Conservation (phyloP, 2,329 filamentous ascomycete genomes). For the Colletotrichum echinochloae region DNA sequence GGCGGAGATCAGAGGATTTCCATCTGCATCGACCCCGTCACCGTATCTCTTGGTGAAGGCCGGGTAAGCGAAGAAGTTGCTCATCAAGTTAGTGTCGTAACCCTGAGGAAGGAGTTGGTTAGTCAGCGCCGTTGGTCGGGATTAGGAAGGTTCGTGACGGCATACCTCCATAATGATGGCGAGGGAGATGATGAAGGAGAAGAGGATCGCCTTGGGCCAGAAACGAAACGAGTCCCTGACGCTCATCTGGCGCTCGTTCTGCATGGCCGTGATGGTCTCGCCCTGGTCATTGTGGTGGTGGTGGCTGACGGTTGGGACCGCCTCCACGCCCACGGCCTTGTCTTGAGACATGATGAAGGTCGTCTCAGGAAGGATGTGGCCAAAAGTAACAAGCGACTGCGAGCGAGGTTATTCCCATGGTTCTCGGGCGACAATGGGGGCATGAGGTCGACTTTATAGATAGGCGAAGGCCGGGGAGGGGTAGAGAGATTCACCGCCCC, state of each 20-base stretch:
- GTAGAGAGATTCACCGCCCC: slow-evolving; percentile 1
- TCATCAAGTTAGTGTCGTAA: slow-evolving; percentile 52
- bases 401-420: slow-evolving; percentile 34
- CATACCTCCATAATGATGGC: slow-evolving; percentile 47
- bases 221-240: slow-evolving; percentile 42
- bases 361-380: neutral
- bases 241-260: slow-evolving; percentile 43
- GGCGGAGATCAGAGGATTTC: slow-evolving; percentile 59
- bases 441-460: slow-evolving; percentile 33
- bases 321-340: slow-evolving; percentile 29
- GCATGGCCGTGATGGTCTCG: slow-evolving; percentile 38
- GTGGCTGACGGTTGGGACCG: slow-evolving; percentile 35
- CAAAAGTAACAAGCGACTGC: neutral
- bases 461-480: slow-evolving; percentile 17
- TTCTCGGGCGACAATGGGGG: neutral
- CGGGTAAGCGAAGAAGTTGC: slow-evolving; percentile 54
- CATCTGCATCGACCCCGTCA: slow-evolving; percentile 50
- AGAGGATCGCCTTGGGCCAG: slow-evolving; percentile 42
- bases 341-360: slow-evolving; percentile 29
- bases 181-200: slow-evolving; percentile 44
- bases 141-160: neutral
- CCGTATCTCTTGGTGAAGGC: slow-evolving; percentile 53
- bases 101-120: slow-evolving; percentile 48
- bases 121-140: neutral
- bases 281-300: slow-evolving; percentile 19